Percentiles rank a stretch among this genome's conserved stretches.
These are phyloP conservation scores for Cutaneotrichosporon cutaneum DNA, from an alignment of 1,284 basidiomycete genomes.

Conservation along the genomic window DNA sequence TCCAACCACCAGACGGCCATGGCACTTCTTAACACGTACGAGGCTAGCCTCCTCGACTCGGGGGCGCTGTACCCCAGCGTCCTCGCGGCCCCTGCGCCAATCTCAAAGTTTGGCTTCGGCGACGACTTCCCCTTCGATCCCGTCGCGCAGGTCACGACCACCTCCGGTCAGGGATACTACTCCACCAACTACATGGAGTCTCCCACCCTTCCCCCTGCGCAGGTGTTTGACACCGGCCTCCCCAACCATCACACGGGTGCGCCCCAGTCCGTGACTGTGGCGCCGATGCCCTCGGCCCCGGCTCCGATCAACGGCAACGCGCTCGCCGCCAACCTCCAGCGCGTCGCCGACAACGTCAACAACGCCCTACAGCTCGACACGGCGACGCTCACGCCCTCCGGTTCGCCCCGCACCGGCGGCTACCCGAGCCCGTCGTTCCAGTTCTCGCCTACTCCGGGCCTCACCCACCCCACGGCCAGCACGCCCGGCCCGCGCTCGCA, in stretches of 20 bases:
- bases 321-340: background rate
- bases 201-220: slow-evolving; percentile 11
- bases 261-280: background rate
- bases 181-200: slow-evolving; percentile 7
- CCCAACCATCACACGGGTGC: background rate
- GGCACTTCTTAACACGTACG: background rate
- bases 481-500: slow-evolving; percentile 21
- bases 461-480: slow-evolving; percentile 19
- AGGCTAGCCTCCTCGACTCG: background rate
- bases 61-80: background rate
- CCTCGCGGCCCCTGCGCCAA: background rate
- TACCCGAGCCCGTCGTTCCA: slow-evolving; percentile 23
- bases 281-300: background rate
- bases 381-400: slow-evolving; percentile 9
- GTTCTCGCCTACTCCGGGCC: slow-evolving; percentile 23
- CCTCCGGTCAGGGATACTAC: background rate
- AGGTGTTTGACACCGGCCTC: slow-evolving; percentile 19
- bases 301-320: background rate
- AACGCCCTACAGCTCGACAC: slow-evolving; percentile 24
- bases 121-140: slow-evolving; percentile 11
- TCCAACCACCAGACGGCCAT: background rate
- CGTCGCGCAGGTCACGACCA: background rate
- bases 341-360: background rate
- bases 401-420: slow-evolving; percentile 13
- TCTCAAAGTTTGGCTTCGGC: slow-evolving; percentile 12